These are phyloP conservation scores for Royoungia palumana DNA, from an alignment of 768 basidiomycete species.

Conservation along the genomic window DNA sequence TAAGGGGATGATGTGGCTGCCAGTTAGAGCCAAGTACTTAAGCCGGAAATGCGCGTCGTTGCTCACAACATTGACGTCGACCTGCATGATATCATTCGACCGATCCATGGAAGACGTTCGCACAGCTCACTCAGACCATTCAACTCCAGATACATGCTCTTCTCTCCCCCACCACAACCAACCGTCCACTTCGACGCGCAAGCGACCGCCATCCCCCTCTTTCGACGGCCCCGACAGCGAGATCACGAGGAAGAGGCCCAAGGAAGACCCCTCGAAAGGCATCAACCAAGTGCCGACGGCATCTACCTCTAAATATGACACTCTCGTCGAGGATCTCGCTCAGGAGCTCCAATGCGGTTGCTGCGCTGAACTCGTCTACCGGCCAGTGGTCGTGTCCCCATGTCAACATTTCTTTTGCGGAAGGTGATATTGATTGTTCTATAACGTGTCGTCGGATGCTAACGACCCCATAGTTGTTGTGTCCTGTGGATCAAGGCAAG, in stretches of 20 bases:
- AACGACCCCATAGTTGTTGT: constrained; percentile 58
- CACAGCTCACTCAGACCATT: background rate
- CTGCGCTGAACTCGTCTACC: constrained; percentile 77
- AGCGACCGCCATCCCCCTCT: constrained; percentile 61
- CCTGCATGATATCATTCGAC: constrained; percentile 13
- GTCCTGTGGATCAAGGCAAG: constrained; percentile 81
- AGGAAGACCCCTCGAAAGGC: constrained; percentile 39
- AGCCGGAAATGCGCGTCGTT: constrained; percentile 17
- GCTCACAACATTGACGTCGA: constrained; percentile 12
- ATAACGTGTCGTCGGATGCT: constrained; percentile 37
- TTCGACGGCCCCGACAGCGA: constrained; percentile 49
- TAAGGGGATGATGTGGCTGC: constrained; percentile 25
- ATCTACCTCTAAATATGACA: constrained; percentile 20
- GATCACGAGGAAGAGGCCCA: constrained; percentile 57
- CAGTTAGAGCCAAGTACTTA: constrained; percentile 20
- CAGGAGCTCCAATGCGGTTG: constrained; percentile 84
- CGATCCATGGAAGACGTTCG: constrained; percentile 17
- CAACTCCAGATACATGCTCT: background rate
- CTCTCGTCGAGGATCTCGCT: constrained; percentile 58
- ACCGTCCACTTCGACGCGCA: constrained; percentile 34
- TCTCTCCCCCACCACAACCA: constrained; percentile 12
- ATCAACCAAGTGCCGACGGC: constrained; percentile 8
- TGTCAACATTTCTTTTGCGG: constrained; percentile 93
- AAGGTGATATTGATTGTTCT: constrained; percentile 47
- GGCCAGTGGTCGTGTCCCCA: constrained; percentile 76